phyloP scores from a whole-genome alignment of 1,284 basidiomycete species.

The Athelia psychrophila region DNA sequence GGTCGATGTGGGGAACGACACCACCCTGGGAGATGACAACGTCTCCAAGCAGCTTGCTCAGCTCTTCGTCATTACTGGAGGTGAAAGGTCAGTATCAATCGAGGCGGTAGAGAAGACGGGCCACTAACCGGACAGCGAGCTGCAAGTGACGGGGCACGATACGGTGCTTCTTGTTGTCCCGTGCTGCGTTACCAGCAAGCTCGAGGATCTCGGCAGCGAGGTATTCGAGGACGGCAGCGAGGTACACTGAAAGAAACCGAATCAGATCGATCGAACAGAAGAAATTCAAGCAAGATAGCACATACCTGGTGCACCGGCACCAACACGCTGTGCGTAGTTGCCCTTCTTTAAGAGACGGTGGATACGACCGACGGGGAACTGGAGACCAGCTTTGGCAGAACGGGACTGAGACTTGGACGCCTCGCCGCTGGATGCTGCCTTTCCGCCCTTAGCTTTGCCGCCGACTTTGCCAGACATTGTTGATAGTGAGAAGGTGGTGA shows the following conservation, averaged over 20 bases:
- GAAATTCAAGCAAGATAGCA: constrained; percentile 7
- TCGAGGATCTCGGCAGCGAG: constrained; percentile 87
- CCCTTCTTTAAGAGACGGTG: constrained; percentile 85
- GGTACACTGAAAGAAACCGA: constrained; percentile 58
- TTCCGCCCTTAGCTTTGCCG: constrained; percentile 41
- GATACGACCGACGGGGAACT: constrained; percentile 89
- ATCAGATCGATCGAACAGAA: constrained; percentile 3
- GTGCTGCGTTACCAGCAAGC: constrained; percentile 79
- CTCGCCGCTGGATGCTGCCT: constrained; percentile 46
- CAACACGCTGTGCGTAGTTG: constrained; percentile 80
- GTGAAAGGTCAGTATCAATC: constrained; percentile 7
- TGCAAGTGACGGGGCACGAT: constrained; percentile 90
- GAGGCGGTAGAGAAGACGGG: constrained; percentile 54
- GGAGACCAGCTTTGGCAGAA: constrained; percentile 68
- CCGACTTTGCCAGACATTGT: constrained; percentile 50
- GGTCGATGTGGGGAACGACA: constrained; percentile 74
- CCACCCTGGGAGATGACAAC: constrained; percentile 92
- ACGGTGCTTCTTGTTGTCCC: constrained; percentile 87
- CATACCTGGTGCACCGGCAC: constrained; percentile 76
- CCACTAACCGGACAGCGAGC: constrained; percentile 89
- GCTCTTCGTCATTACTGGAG: constrained; percentile 27
- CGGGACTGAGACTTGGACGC: constrained; percentile 62
- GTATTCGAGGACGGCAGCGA: constrained; percentile 75
- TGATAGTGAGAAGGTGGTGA: constrained; percentile 7
- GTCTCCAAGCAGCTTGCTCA: constrained; percentile 77